These are phyloP conservation scores for Xylariomycetidae sp. DNA, from an alignment of 2,329 filamentous ascomycete genomes.

Conservation along the genomic window DNA sequence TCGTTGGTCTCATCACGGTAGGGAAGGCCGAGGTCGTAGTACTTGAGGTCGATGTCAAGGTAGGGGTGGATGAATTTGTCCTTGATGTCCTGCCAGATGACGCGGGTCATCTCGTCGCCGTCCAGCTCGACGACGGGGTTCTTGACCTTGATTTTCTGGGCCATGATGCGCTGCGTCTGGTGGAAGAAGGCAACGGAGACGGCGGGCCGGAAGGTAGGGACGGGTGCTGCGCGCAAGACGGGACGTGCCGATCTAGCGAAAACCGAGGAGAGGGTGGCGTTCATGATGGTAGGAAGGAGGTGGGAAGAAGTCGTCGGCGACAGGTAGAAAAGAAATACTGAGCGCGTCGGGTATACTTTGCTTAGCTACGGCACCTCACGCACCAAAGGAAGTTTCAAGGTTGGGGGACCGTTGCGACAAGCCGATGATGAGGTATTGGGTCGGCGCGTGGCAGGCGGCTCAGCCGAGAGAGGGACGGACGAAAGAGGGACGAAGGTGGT, in stretches of 20 bases:
- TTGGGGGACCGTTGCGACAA: too few relatives aligned
- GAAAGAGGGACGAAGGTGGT: too few relatives aligned
- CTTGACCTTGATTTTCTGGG: slow-evolving; percentile 96
- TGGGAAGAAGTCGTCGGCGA: too few relatives aligned
- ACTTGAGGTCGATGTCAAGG: slow-evolving; percentile 96
- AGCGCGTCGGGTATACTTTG: too few relatives aligned
- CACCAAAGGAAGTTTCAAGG: too few relatives aligned
- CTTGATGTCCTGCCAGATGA: slow-evolving; percentile 99
- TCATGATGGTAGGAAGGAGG: slow-evolving; percentile 20
- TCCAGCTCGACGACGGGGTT: slow-evolving; percentile 98
- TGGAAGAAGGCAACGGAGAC: slow-evolving; percentile 28
- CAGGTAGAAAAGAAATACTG: too few relatives aligned
- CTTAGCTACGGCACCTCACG: too few relatives aligned
- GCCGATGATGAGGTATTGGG: too few relatives aligned
- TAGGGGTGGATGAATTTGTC: slow-evolving; percentile 97
- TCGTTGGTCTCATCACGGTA: slow-evolving; percentile 96
- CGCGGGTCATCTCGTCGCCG: slow-evolving; percentile 92
- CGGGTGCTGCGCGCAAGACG: slow-evolving; percentile 19
- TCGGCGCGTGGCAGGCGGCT: too few relatives aligned
- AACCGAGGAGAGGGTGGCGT: slow-evolving; percentile 17
- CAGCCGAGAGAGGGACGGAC: too few relatives aligned
- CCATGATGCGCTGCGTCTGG: slow-evolving; percentile 44
- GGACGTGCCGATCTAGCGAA: slow-evolving; percentile 23
- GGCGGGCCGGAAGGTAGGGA: slow-evolving; percentile 17
- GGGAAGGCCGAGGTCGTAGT: slow-evolving; percentile 83